Conservation (phyloP, 805 yeast species). For the Ogataea henricii region DNA sequence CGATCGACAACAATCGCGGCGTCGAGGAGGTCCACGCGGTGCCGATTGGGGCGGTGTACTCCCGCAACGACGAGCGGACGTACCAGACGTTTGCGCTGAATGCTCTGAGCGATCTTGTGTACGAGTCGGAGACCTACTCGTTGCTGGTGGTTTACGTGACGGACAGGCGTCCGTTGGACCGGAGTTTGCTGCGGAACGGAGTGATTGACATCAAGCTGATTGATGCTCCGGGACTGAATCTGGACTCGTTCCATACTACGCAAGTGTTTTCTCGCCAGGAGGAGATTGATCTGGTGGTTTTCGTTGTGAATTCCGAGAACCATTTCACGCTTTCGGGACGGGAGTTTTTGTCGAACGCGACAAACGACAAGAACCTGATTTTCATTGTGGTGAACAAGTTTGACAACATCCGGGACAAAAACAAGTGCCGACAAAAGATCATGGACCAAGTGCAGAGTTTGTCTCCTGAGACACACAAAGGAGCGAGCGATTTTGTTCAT, state of each 20-base stretch:
- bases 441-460: constrained; percentile 81
- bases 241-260: constrained; percentile 91
- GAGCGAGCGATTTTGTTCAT: constrained; percentile 88
- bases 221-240: constrained; percentile 96
- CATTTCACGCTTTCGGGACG: constrained; percentile 93
- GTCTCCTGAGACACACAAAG: constrained; percentile 90
- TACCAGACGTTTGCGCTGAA: constrained; percentile 56
- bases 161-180: constrained; percentile 67
- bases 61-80: constrained; percentile 61
- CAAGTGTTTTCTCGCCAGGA: constrained; percentile 95
- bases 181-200: constrained; percentile 81
- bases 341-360: constrained; percentile 88
- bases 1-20: constrained; percentile 63
- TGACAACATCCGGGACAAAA: constrained; percentile 81
- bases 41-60: constrained; percentile 54
- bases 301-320: constrained; percentile 95
- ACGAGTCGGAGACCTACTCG: constrained; percentile 68
- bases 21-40: constrained; percentile 94
- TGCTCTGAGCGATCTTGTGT: constrained; percentile 69
- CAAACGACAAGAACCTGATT: constrained; percentile 86
- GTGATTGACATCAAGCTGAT: constrained; percentile 88
- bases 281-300: constrained; percentile 93
- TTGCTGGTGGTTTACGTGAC: constrained; percentile 79
- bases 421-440: constrained; percentile 73
- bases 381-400: constrained; percentile 93